These are phyloP conservation scores for Zygosaccharomyces pseudobailii DNA, from an alignment of 1,139 yeast genomes.

Conservation along the genomic window DNA sequence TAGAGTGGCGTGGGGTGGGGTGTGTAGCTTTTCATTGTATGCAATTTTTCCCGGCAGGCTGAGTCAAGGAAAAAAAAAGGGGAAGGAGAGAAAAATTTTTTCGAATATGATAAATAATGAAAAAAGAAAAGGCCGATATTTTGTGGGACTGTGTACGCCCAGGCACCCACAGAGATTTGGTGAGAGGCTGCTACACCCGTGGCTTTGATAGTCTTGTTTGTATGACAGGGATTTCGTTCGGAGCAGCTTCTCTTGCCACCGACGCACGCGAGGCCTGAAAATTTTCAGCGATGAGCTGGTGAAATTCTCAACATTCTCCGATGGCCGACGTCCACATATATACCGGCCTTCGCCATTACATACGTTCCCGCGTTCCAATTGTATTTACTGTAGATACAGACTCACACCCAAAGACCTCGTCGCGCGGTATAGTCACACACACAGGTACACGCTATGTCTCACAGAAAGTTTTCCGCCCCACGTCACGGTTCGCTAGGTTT, in stretches of 20 bases:
- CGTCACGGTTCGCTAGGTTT: constrained; percentile 99
- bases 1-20: not conserved
- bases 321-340: not conserved
- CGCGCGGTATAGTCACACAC: not conserved
- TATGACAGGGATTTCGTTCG: no score
- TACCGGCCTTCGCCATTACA: not conserved
- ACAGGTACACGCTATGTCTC: constrained; percentile 64
- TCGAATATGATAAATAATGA: no score
- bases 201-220: no score
- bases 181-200: no score
- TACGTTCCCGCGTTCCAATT: not conserved
- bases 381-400: no score
- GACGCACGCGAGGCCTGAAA: not conserved
- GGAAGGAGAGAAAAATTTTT: not conserved
- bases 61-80: not conserved
- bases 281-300: not conserved
- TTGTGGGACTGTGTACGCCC: not conserved
- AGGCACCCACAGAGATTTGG: not conserved
- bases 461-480: constrained; percentile 99
- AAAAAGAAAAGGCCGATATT: no score
- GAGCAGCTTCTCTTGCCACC: not conserved
- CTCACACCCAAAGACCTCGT: no score
- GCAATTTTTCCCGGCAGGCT: no score
- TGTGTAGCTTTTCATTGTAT: not conserved
- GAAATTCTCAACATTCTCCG: not conserved